Conservation (phyloP, 2,329 filamentous ascomycete species). For the Furcasterigmium furcatum region DNA sequence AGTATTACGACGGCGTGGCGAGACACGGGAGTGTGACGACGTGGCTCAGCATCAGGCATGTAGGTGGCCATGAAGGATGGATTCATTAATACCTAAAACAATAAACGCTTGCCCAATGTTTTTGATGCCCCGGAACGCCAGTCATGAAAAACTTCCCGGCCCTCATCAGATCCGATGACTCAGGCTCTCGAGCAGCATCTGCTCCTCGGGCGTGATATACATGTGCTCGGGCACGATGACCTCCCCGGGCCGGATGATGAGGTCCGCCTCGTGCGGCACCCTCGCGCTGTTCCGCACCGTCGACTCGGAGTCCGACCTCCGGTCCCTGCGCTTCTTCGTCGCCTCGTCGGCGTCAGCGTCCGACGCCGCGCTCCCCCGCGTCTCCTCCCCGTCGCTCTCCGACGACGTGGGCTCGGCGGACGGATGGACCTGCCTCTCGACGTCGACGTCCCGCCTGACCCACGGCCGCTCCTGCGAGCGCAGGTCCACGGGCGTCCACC, state of each 20-base stretch:
- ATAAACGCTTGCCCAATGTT: too few relatives aligned
- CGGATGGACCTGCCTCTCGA: conserved; percentile 3
- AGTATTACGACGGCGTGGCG: too few relatives aligned
- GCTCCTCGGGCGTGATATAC: conserved; percentile 32
- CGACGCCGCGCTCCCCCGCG: not conserved
- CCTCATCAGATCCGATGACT: conserved; percentile 28
- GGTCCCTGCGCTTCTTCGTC: not conserved
- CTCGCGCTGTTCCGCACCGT: not conserved
- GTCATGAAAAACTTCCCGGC: too few relatives aligned
- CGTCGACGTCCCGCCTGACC: not conserved
- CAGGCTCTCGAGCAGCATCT: conserved; percentile 29
- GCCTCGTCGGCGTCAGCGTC: not conserved
- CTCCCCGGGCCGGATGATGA: conserved; percentile 30
- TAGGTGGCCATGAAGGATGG: too few relatives aligned
- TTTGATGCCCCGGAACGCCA: too few relatives aligned
- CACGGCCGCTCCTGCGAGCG: conserved; percentile 4
- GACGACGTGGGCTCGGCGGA: not conserved
- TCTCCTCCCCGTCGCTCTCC: not conserved
- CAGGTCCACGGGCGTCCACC: conserved; percentile 54
- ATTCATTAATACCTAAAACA: too few relatives aligned
- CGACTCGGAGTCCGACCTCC: not conserved
- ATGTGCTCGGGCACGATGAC: conserved; percentile 29
- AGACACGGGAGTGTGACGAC: too few relatives aligned
- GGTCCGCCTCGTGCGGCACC: conserved; percentile 16
- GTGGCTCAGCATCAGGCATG: too few relatives aligned